Evolutionary conservation across 2,329 filamentous ascomycete species (phyloP), one percentile per base, ranked within the genome.

Genomic region (Ophiosphaerella herpotricha): DNA sequence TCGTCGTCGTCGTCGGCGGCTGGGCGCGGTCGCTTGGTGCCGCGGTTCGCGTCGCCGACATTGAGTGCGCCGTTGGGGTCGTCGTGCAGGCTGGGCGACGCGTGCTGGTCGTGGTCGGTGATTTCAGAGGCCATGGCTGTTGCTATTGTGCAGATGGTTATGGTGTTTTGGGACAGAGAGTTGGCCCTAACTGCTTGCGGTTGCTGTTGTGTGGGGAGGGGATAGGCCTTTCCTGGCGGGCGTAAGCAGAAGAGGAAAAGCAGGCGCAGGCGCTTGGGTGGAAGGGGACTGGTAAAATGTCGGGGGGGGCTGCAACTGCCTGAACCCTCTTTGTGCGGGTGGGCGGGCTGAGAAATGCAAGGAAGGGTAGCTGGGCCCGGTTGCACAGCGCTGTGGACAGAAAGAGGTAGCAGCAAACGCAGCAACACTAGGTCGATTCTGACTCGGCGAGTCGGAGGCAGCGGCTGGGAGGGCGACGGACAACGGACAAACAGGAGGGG

Each of bases 1-100:
- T 97, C 94, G 61, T 97, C 93, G 63, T 97, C 94, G 73, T 97
- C 94, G 74, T 97, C 93, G 68, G 87, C 73, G 65, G 88, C 79
- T 58, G 89, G 86, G 72, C 94, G 90, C 75, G 84, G 85, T 67
- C 93, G 91, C 84, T 97, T 97, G 77, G 91, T 84, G 74, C 91
- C 91, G 74, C 92, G 90, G 76, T 79, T 84, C 71, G 92, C 89
- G 61, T 78, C 74, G 69, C 81, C 80, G 64, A 79, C 80, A 66
- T 79, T 75, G 46, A 74, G 67, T 34, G 65, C 61, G 63, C 71
- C 72, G 64, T 82, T 87, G 64, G 76, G 73, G 62, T 82, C 79
- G 67, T 80, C 78, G 63, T 78, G 75, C 63, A 77, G 75, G 54
- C 76, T 75, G 49, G 77, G 77, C 65, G 77, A 79, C 67, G 73